phyloP scores from a whole-genome alignment of 495 filamentous ascomycete genomes.

The Mytilinidion resinicola region DNA sequence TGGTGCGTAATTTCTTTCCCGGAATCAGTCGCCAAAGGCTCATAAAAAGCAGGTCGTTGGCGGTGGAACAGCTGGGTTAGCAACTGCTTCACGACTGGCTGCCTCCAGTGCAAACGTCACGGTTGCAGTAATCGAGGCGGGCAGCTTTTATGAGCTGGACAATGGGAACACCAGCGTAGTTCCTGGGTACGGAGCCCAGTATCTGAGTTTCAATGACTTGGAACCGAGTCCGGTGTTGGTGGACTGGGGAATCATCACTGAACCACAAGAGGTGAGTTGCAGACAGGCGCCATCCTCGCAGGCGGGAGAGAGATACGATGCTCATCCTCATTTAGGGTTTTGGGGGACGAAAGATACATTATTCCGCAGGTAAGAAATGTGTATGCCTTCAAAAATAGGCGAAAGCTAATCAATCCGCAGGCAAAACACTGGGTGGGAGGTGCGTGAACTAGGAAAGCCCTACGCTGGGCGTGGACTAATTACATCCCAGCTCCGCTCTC shows the following conservation, averaged over 20 bases:
- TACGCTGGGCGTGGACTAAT: too few relatives aligned
- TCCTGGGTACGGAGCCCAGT: background rate
- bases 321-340: background rate
- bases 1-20: too few relatives aligned
- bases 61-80: constrained; percentile 12
- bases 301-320: background rate
- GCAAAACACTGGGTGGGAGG: constrained; percentile 27
- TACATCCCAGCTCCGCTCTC: background rate
- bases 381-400: too few relatives aligned
- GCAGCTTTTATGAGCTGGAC: constrained; percentile 4
- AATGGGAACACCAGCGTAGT: background rate
- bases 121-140: constrained; percentile 6
- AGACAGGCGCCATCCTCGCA: background rate
- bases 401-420: too few relatives aligned
- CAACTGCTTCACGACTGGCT: background rate
- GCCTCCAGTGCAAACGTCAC: background rate
- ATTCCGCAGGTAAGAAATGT: constrained; percentile 32
- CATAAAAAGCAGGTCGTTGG: constrained; percentile 8
- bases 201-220: background rate
- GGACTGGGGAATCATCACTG: constrained; percentile 2
- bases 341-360: constrained; percentile 4
- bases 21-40: too few relatives aligned
- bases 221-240: background rate
- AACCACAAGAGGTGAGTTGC: background rate
- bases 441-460: constrained; percentile 26